phyloP scores from a whole-genome alignment of 805 yeast species.

The Ogataea minuta region DNA sequence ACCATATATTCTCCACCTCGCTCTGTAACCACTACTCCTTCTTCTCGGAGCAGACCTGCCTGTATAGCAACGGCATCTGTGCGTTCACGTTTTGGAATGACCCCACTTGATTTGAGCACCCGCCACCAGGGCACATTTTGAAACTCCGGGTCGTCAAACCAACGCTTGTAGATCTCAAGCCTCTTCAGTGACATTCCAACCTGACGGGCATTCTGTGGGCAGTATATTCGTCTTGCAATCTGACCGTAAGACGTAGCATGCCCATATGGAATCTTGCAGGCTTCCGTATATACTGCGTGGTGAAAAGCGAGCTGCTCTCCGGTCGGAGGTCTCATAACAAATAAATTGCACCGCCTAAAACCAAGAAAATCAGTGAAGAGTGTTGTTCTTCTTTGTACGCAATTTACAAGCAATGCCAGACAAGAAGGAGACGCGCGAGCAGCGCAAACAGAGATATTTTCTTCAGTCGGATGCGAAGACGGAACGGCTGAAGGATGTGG shows the following conservation, averaged over 20 bases:
- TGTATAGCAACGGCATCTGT: conserved; percentile 46
- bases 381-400: conserved; percentile 6
- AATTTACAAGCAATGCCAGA: conserved; percentile 7
- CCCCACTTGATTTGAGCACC: conserved; percentile 62
- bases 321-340: conserved; percentile 42
- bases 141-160: conserved; percentile 27
- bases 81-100: conserved; percentile 51
- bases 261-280: conserved; percentile 57
- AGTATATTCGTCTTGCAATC: conserved; percentile 59
- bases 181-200: conserved; percentile 72
- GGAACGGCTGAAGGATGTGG: conserved; percentile 53
- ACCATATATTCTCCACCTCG: conserved; percentile 36
- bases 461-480: conserved; percentile 54
- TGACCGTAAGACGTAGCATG: conserved; percentile 72
- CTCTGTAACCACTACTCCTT: conserved; percentile 44
- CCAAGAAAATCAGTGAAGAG: conserved; percentile 2
- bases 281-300: conserved; percentile 55
- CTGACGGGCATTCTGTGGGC: conserved; percentile 68
- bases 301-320: conserved; percentile 42
- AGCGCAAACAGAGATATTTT: conserved; percentile 48
- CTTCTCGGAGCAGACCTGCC: conserved; percentile 41
- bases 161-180: conserved; percentile 31
- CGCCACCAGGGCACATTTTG: conserved; percentile 78
- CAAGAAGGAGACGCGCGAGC: conserved; percentile 31
- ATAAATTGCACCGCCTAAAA: conserved; percentile 8